Conservation (phyloP, 1,284 basidiomycete genomes). For the Farysia itapuensis region DNA sequence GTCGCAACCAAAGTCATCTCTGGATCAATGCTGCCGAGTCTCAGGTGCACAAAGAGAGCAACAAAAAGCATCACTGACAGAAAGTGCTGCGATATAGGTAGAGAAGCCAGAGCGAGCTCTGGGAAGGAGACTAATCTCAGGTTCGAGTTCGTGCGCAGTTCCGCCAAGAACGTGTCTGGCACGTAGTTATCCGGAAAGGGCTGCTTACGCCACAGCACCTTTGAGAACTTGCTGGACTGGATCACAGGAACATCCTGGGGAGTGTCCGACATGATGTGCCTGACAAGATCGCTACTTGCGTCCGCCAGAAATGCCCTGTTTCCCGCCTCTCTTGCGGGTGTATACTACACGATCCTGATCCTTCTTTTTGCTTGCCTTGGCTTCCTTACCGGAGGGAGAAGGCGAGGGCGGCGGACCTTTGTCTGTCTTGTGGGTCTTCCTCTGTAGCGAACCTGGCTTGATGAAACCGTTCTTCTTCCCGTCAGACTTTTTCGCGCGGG, state of each 20-base stretch:
- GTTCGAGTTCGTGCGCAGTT: constrained; percentile 63
- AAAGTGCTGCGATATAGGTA: constrained; percentile 43
- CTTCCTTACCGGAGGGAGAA: background rate
- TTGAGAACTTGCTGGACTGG: no score
- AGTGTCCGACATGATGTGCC: no score
- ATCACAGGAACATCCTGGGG: no score
- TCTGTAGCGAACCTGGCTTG: constrained; percentile 15
- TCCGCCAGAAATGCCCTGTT: constrained; percentile 23
- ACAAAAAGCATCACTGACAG: constrained; percentile 33
- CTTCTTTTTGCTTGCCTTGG: constrained; percentile 3
- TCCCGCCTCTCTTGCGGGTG: constrained; percentile 23
- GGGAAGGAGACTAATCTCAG: constrained; percentile 66
- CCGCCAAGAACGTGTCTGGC: constrained; percentile 74
- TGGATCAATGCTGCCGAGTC: constrained; percentile 3
- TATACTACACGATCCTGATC: constrained; percentile 31
- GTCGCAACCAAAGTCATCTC: constrained; percentile 3
- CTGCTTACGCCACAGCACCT: constrained; percentile 80
- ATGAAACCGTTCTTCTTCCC: constrained; percentile 1
- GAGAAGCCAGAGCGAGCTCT: constrained; percentile 69
- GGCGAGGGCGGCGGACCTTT: background rate
- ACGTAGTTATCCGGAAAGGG: constrained; percentile 83
- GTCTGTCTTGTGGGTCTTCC: background rate
- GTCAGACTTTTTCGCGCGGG: background rate
- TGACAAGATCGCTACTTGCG: no score
- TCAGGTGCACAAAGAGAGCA: constrained; percentile 35